phyloP scores from a whole-genome alignment of 2,329 filamentous ascomycete species.

The Mycosphaerelloides madeirae region DNA sequence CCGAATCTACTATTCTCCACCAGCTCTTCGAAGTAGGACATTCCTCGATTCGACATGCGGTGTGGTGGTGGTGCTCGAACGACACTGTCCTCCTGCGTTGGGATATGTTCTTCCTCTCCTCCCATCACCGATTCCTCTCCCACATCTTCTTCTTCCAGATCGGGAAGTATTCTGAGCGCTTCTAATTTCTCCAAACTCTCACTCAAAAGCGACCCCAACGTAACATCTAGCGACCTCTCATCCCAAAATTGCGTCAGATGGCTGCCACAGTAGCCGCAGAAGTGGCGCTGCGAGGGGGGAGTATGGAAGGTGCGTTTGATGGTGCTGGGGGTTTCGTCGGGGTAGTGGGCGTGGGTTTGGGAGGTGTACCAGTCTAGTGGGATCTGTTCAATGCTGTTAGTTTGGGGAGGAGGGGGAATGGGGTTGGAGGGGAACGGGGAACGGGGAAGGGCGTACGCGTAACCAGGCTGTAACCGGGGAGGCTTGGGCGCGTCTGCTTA shows the following conservation, averaged over 20 bases:
- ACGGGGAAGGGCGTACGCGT: too few species aligned
- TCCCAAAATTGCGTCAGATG: constrained; percentile 77
- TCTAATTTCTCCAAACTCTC: constrained; percentile 70
- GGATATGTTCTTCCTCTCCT: constrained; percentile 2
- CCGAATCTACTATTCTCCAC: constrained; percentile 71
- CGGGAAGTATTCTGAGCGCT: constrained; percentile 67
- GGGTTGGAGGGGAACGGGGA: too few species aligned
- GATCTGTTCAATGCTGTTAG: too few species aligned
- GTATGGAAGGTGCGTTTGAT: constrained; percentile 45
- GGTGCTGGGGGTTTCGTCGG: constrained; percentile 59
- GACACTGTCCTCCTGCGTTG: constrained; percentile 2
- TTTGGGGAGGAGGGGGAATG: too few species aligned
- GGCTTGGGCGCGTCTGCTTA: constrained; percentile 56
- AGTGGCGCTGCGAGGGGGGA: constrained; percentile 60
- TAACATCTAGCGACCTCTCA: constrained; percentile 73
- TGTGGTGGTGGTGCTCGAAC: constrained; percentile 19
- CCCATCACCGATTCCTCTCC: constrained; percentile 22
- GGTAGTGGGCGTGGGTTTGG: constrained; percentile 67
- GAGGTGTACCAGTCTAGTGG: constrained; percentile 77
- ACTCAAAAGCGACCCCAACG: constrained; percentile 68
- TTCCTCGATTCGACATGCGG: constrained; percentile 43
- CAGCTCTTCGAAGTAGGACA: constrained; percentile 83
- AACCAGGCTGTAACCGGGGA: constrained; percentile 75
- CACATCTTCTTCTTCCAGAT: constrained; percentile 30
- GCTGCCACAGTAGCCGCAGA: constrained; percentile 90